Evolutionary conservation across 73 alveolate species (phyloP), one percentile per base, ranked within the genome.

Genomic region (Paramecium primaurelia): DNA sequence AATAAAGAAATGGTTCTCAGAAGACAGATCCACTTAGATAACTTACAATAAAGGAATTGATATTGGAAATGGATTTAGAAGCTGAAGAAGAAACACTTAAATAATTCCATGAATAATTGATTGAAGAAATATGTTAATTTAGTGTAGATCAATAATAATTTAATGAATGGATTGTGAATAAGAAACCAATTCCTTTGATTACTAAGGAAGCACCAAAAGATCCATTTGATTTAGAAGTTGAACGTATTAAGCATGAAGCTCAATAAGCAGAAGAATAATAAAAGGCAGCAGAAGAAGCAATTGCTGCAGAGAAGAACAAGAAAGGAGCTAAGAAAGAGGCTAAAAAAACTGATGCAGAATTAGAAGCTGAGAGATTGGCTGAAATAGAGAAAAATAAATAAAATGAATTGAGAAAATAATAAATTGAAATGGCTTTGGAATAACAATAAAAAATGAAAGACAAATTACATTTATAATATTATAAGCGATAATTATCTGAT

Each of bases 291-390:
- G 94, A 77, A 34, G 86, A 71, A 8, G 90, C 68, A 20, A 45
- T 28, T 20, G 25, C 18, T 22, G 90, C 68, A 25, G 94, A 77
- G 8, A 71, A 64, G 85, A 89, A 89, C 40, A 89, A 89, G 30
- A 89, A 89, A 89, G 94, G 94, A 69, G 94, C 94, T 2, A 89
- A 89, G 20, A 89, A 89, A 58, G 94, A 89, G 34, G 92, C 94
- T 11, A 89, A 89, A 40, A 89, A 89, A 47, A 83, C 86, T 42
- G 94, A 89, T 38, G 94, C 88, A 8, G 88, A 89, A 44, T 37
- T 71, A 64, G 94, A 89, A 45, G 94, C 86, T 8, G 94, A 71
- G 16, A 68, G 75, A 45, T 83, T 49, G 6, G 94, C 88, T 26
- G 92, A 71, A 34, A 71, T 51, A 4, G 86, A 77, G 36, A 59